Evolutionary conservation across 352 stramenopile species (phyloP).

Genomic region (Pythium volutum): DNA sequence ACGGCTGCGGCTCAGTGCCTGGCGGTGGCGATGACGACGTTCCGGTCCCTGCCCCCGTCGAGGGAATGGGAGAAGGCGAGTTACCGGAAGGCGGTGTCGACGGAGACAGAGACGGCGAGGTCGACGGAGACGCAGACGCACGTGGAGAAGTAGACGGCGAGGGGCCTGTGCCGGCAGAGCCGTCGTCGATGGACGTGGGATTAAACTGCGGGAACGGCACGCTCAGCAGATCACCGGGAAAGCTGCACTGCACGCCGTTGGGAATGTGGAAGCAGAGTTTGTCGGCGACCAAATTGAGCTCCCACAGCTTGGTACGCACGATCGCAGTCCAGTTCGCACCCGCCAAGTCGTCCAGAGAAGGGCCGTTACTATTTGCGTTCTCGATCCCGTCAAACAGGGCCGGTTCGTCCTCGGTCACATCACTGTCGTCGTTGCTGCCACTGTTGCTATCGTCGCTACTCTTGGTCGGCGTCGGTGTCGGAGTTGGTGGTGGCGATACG

Average conservation of each 20-base stretch:
- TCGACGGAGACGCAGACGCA: too few relatives aligned
- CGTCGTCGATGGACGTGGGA: background rate
- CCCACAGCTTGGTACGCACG: constrained; percentile 8
- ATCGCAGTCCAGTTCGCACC: constrained; percentile 3
- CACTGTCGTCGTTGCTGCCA: background rate
- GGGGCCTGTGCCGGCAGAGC: background rate
- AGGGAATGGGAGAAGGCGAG: background rate
- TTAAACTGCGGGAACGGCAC: constrained; percentile 9
- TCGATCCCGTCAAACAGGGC: background rate
- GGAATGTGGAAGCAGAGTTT: constrained; percentile 21
- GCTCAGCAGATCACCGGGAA: constrained; percentile 2
- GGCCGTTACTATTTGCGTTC: background rate
- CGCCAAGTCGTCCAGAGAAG: background rate
- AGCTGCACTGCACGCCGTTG: constrained; percentile 13
- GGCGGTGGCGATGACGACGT: background rate
- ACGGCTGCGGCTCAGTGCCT: background rate
- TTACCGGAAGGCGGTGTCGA: too few relatives aligned
- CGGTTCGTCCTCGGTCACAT: background rate
- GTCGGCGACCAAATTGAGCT: constrained; percentile 1
- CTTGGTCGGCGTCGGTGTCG: background rate
- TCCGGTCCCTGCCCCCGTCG: background rate
- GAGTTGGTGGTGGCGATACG: background rate
- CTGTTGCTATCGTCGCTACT: background rate
- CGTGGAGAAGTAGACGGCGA: too few relatives aligned
- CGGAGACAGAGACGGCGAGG: too few relatives aligned